A percentile compares a stretch with the other conserved stretches of the same genome.
phyloP scores from a whole-genome alignment of 2,329 filamentous ascomycete genomes.

The Penicillium psychrosexuale region DNA sequence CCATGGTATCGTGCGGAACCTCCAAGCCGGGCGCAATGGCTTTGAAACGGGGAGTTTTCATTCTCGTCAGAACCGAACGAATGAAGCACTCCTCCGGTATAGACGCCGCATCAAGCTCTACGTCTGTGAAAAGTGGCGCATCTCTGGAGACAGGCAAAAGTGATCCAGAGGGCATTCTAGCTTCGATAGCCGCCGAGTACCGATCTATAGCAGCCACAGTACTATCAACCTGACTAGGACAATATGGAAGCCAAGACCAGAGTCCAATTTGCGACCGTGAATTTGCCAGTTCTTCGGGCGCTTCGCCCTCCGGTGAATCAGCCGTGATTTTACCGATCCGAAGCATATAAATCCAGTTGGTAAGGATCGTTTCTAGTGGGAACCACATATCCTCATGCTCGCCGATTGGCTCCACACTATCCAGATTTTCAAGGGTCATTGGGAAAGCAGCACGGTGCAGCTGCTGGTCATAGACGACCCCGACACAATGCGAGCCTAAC shows the following conservation, averaged over 20 bases:
- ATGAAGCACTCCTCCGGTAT: conserved; percentile 1
- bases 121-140: not conserved
- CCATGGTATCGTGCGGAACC: not conserved
- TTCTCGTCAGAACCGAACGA: not conserved
- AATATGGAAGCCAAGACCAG: conserved; percentile 17
- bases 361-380: conserved; percentile 20
- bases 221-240: conserved; percentile 10
- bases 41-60: not conserved
- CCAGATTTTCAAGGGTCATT: conserved; percentile 5
- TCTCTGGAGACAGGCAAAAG: not conserved
- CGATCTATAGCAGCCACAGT: conserved; percentile 14
- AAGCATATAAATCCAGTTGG: conserved; percentile 17
- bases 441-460: not conserved
- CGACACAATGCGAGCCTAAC: conserved; percentile 11
- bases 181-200: conserved; percentile 5
- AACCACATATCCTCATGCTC: conserved; percentile 19
- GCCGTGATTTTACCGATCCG: conserved; percentile 9
- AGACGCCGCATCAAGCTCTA: not conserved
- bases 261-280: conserved; percentile 3
- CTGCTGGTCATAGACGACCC: conserved; percentile 1
- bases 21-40: not conserved
- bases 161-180: not conserved
- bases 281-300: not conserved
- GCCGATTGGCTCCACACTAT: conserved; percentile 11
- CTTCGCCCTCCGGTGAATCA: not conserved